A percentile compares a stretch with the other conserved stretches of the same genome.
Conservation (phyloP, 2,329 filamentous ascomycete species). For the Ascochyta pisi region DNA sequence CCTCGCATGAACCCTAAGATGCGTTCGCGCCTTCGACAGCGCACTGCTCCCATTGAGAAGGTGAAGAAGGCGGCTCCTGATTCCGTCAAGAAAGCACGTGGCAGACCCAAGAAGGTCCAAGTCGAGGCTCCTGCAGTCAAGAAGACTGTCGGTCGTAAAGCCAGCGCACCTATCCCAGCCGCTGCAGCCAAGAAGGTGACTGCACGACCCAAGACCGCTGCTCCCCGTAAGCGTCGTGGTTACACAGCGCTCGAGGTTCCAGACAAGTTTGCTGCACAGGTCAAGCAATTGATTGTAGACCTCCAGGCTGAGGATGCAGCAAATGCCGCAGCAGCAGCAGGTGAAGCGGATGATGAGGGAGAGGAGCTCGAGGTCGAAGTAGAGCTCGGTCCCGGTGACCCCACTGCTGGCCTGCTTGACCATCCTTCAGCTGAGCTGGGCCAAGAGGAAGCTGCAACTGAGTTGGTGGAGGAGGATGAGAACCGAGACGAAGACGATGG, state of each 20-base stretch:
- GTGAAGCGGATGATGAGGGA: constrained; percentile 17
- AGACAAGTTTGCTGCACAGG: constrained; percentile 30
- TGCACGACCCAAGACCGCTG: constrained; percentile 15
- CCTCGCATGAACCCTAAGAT: constrained; percentile 28
- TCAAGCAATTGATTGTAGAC: constrained; percentile 22
- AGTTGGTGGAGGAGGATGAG: background rate
- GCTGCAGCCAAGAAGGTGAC: constrained; percentile 17
- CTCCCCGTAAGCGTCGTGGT: constrained; percentile 37
- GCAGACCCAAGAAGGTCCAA: constrained; percentile 26
- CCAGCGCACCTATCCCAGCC: constrained; percentile 13
- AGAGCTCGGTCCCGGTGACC: constrained; percentile 8
- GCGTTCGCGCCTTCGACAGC: constrained; percentile 31
- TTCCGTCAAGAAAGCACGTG: constrained; percentile 27
- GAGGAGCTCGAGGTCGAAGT: constrained; percentile 5
- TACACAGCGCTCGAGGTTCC: constrained; percentile 37
- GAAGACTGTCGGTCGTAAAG: constrained; percentile 22
- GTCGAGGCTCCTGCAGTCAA: constrained; percentile 12
- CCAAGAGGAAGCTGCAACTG: background rate
- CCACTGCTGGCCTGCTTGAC: background rate
- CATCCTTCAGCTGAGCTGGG: background rate
- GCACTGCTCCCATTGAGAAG: constrained; percentile 24
- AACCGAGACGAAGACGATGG: background rate
- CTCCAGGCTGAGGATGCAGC: constrained; percentile 21
- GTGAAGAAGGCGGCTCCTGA: constrained; percentile 4
- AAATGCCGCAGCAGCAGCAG: constrained; percentile 7